phyloP scores from a whole-genome alignment of 2,329 filamentous ascomycete genomes.

The Aureobasidium pullulans region DNA sequence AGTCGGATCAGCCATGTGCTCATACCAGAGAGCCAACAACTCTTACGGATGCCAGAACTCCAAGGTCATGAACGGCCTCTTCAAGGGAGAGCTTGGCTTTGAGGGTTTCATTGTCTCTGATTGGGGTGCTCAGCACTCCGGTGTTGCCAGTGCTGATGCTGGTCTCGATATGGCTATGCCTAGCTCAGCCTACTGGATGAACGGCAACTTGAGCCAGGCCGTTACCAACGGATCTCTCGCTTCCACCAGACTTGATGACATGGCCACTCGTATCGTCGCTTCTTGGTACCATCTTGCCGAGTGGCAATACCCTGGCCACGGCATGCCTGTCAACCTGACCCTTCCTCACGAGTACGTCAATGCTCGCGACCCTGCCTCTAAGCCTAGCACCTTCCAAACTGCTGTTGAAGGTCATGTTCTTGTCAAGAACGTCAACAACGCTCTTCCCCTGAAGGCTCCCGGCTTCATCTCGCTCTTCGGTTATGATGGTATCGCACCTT shows the following conservation, averaged over 20 bases:
- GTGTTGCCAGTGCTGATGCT: conserved; percentile 52
- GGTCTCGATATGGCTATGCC: conserved; percentile 68
- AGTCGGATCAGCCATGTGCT: conserved; percentile 37
- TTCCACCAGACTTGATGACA: conserved; percentile 51
- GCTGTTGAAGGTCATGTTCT: conserved; percentile 58
- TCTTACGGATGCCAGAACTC: conserved; percentile 62
- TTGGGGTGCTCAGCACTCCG: conserved; percentile 55
- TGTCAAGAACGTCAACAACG: conserved; percentile 52
- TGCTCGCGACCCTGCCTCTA: conserved; percentile 45
- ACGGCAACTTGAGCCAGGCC: conserved; percentile 43
- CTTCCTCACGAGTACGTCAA: conserved; percentile 48
- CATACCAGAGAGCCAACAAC: conserved; percentile 40
- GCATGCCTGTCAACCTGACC: conserved; percentile 45
- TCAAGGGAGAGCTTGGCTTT: conserved; percentile 69
- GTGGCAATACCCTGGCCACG: conserved; percentile 36
- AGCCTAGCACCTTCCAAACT: conserved; percentile 45
- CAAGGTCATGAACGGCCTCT: conserved; percentile 58
- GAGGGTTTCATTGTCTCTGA: conserved; percentile 66
- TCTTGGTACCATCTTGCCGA: conserved; percentile 49
- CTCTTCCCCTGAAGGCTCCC: conserved; percentile 46
- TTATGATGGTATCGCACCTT: conserved; percentile 45
- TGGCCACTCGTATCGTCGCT: conserved; percentile 48
- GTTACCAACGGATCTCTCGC: conserved; percentile 55
- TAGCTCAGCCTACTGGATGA: conserved; percentile 27
- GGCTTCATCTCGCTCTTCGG: conserved; percentile 53